Base-by-base conservation (phyloP, 768 basidiomycete species). In the Lentinula boryana region DNA sequence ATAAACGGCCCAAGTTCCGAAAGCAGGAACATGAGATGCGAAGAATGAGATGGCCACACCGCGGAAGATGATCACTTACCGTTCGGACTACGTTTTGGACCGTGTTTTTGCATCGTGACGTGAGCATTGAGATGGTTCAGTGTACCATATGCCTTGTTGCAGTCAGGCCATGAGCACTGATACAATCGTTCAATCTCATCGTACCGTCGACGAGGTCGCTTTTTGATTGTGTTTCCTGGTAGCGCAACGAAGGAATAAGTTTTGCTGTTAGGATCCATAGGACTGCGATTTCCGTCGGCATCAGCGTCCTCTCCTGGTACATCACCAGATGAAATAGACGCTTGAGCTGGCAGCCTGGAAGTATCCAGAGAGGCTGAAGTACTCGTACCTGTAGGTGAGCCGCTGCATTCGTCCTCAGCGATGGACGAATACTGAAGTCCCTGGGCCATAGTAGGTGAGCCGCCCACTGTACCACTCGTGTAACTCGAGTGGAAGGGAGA, bases 91-190 rank as follows among this genome's bases (percentile, higher is more conserved):
- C 95, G 84, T 76, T 96, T 98, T 15, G 79, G 60, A 46, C 96
- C 96, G 71, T 99, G 96, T 73, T 91, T 91, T 73, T 98, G 96
- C 92, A 97, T 97, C n/a, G 87, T 89, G 60, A 98, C 93, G 72
- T 99, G 96, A 33, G 95, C 94, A 71, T 99, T 99, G 63, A 99
- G 80, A 73, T 99, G 96, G 71, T 99, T 98, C 53, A 98, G 80
- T 4, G 95, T 97, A 33, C 95, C 95, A 68, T 96, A 97, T 31
- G 91, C 81, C 75, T 96, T 96, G 59, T 84, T 80, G 64, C 86
- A 88, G 48, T 84, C 80, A 4, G 82, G 83, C 83, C 86, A 92
- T 54, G 88, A 87, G 78, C 95, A 98, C 60, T 84, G 83, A 70
- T 98, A 98, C 56, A 96, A 75, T 31, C 95, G 85, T 74, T 97